phyloP scores from a whole-genome alignment of 257 asterid species.

The Solanum chilense region DNA sequence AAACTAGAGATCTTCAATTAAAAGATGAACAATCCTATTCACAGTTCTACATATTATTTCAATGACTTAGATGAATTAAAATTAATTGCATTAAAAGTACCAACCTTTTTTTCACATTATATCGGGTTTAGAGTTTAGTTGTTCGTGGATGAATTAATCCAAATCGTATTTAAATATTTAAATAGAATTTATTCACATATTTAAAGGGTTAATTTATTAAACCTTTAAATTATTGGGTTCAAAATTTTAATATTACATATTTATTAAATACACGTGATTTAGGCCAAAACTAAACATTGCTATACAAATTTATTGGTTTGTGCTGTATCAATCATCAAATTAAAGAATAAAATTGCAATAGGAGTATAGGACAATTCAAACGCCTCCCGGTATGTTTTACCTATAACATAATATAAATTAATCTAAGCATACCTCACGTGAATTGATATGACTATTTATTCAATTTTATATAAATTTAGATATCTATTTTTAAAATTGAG shows the following conservation, averaged over 20 bases:
- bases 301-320: background rate
- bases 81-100: background rate
- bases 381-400: background rate
- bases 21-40: background rate
- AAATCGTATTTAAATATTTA: background rate
- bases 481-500: rapidly evolving
- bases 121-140: background rate
- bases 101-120: background rate
- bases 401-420: too few relatives aligned
- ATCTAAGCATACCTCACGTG: background rate
- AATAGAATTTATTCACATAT: background rate
- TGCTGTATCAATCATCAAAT: background rate
- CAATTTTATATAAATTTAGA: too few relatives aligned
- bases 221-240: background rate
- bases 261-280: background rate
- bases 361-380: background rate
- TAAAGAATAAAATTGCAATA: background rate
- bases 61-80: too few relatives aligned
- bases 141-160: background rate
- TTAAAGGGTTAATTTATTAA: background rate
- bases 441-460: too few relatives aligned
- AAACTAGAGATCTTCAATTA: too few relatives aligned
- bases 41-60: background rate
- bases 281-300: background rate
- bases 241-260: background rate